Evolutionary conservation across 805 yeast genomes (phyloP), one percentile per base, ranked within the genome.

Genomic region (Candida pseudofarinosa): DNA sequence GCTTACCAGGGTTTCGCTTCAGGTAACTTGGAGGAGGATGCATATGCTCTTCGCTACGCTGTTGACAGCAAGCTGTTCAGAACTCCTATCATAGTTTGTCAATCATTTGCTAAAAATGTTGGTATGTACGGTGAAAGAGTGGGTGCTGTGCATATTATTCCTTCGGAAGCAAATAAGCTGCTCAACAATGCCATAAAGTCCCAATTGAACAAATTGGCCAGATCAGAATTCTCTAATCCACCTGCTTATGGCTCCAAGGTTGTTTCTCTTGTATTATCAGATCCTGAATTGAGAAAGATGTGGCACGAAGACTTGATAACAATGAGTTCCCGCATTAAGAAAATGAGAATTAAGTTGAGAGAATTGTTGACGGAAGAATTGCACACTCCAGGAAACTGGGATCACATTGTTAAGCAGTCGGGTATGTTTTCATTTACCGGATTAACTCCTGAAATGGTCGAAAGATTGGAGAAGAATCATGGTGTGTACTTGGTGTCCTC

Each of bases 361-460:
- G 73, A 71, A 42, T 74, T 75, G 46, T 75, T 91, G 47, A 76
- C 75, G 39, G 32, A 53, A 28, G 63, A 66, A 41, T 77, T 87
- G 48, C 52, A 57, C 16, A 88, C 98, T 18, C 96, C 96, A 23
- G 97, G 96, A 38, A 78, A 73, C 55, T 91, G 98, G 98, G 85
- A 80, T 52, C 98, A 91, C 67, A 87, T 91, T 56, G 83, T 81
- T 37, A 73, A 74, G 50, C 99, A 93, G 73, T 85, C 87, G 48
- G 99, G 99, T 55, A 91, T 91, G 98, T 91, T 91, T 63, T 88
- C 96, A 30, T 91, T 83, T 70, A 91, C 98, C 23, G 99, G 97
- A 1, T 76, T 91, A 54, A 67, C 76, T 4, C 71, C 84, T 20
- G 83, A 78, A 26, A 91, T 88, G 80, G 96, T 85, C 42, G 76